Conservation (phyloP, 2,329 filamentous ascomycete species). For the Coniochaeta sp. region DNA sequence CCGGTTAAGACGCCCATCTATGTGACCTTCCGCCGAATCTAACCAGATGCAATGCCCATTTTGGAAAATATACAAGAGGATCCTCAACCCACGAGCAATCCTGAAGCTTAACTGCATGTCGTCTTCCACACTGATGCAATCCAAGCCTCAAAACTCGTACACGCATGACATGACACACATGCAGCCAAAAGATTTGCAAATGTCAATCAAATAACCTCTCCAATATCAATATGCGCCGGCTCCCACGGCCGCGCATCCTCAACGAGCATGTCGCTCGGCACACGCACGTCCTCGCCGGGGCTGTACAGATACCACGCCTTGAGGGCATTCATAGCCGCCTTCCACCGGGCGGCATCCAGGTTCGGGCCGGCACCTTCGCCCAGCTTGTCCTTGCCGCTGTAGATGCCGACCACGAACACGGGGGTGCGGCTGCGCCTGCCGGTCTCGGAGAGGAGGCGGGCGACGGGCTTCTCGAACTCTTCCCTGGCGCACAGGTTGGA, state of each 20-base stretch:
- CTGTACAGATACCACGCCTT: slow-evolving; percentile 97
- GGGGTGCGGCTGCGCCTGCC: slow-evolving; percentile 77
- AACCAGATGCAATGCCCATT: background rate
- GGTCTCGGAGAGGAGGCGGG: slow-evolving; percentile 83
- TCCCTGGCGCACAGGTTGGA: slow-evolving; percentile 78
- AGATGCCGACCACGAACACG: slow-evolving; percentile 91
- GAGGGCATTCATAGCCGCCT: slow-evolving; percentile 77
- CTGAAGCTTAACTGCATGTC: background rate
- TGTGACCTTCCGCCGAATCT: background rate
- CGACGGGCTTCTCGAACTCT: slow-evolving; percentile 80
- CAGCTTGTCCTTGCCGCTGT: slow-evolving; percentile 81
- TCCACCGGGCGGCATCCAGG: slow-evolving; percentile 67
- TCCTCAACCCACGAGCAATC: background rate
- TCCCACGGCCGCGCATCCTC: slow-evolving; percentile 56
- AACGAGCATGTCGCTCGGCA: slow-evolving; percentile 63
- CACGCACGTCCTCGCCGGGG: slow-evolving; percentile 55
- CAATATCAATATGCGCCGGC: slow-evolving; percentile 61
- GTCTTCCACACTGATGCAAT: background rate
- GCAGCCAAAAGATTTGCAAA: background rate
- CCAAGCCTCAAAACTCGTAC: slow-evolving; percentile 2
- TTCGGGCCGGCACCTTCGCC: slow-evolving; percentile 81
- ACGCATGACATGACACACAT: background rate
- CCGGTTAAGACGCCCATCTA: background rate
- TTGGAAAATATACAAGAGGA: background rate
- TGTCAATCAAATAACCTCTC: slow-evolving; percentile 53